Evolutionary conservation across 345 rosid species (phyloP).

Genomic region (Rhodamnia rubescens): DNA sequence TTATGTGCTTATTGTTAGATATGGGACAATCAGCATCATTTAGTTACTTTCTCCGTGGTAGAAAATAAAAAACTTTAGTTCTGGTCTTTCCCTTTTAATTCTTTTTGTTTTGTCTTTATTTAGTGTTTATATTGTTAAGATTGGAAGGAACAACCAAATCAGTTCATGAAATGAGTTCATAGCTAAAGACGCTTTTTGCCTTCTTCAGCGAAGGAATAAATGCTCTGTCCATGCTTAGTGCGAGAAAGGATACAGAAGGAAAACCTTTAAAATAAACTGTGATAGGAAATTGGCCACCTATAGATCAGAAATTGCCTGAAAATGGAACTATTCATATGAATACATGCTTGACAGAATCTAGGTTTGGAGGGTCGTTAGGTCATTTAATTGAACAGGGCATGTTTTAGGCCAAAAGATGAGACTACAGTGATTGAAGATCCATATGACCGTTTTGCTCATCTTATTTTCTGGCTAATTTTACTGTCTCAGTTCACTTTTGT

Average conservation of each 20-base stretch:
- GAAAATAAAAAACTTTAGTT: neutral
- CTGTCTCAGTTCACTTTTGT: neutral
- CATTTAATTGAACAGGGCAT: neutral
- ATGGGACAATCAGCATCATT: neutral
- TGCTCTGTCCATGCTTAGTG: neutral
- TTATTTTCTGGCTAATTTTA: neutral
- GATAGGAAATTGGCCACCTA: neutral
- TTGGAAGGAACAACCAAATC: neutral
- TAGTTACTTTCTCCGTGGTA: neutral
- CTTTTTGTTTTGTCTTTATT: neutral
- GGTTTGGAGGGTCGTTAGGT: neutral
- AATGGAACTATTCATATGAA: neutral
- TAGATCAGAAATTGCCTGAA: neutral
- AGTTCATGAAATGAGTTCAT: neutral
- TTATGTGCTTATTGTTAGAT: neutral
- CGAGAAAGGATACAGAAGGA: neutral
- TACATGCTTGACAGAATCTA: neutral
- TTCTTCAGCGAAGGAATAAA: neutral
- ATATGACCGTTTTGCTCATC: neutral
- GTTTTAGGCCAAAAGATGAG: neutral
- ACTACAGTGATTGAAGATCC: neutral
- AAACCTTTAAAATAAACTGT: neutral
- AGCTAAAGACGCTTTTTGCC: neutral
- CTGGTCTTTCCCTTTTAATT: neutral
- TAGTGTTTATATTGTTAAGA: neutral